Evolutionary conservation across 2,329 filamentous ascomycete species (phyloP), one percentile per base, ranked within the genome.

Genomic region (Davidsoniella neocaledoniae): DNA sequence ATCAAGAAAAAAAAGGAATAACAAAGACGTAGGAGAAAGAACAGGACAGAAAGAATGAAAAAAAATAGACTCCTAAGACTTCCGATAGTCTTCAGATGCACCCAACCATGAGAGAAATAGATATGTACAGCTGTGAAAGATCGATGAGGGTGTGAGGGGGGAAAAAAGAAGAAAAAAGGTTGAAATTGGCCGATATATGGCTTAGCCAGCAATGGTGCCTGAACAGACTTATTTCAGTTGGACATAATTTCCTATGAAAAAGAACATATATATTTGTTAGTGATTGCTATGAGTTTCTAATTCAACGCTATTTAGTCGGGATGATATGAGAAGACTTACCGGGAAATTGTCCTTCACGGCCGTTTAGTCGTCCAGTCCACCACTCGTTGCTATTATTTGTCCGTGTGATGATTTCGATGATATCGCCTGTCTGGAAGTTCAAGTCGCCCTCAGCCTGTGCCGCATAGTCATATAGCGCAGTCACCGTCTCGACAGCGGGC

Each of bases 331-430:
- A 23, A 29, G 19, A 63, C 77, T 62, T 72, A 94, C 91, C 91
- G 67, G 91, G 91, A 63, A 98, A 98, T 61, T 96, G 90, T 23
- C 91, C 91, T 60, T 84, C 71, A 66, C 81, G 82, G 45, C 83
- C 86, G 53, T 82, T 72, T 49, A 94, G 62, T 61, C 78, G 84
- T 37, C 91, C 91, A 7, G 74, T 81, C 91, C 91, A 98, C 91
- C 91, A 98, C 65, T 98, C 91, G 58, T 98, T 96, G 47, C 86
- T 81, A 59, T 94, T 95, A 55, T 76, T 72, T n/a, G 86, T 94
- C 57, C 85, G 75, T 53, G 73, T 74, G 2, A 91, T 63, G 57
- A 98, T 88, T 63, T 96, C 88, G 59, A 98, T 96, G 4, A 83
- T 68, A 54, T 98, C 91, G 4, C 90, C 88, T 0, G 86, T 79